Evolutionary conservation across 345 rosid genomes (phyloP).

Genomic region (Luvunga scandens): DNA sequence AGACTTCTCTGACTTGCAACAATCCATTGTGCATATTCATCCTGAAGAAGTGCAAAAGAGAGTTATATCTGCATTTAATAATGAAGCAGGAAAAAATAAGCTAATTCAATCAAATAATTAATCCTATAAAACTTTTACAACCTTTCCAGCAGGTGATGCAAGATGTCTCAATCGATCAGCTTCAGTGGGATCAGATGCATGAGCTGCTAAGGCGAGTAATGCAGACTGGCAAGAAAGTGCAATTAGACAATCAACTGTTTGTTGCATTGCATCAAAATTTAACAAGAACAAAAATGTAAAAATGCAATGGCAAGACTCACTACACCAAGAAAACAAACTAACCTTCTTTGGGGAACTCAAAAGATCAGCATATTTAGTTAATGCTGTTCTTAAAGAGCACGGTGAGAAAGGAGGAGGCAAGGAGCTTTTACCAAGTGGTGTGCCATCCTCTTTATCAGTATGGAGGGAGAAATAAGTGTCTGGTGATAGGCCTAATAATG

Average conservation of each 20-base stretch:
- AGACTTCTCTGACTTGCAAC: slow-evolving; percentile 88
- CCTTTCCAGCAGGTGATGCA: slow-evolving; percentile 97
- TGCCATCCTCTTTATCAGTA: slow-evolving; percentile 84
- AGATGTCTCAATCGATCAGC: slow-evolving; percentile 76
- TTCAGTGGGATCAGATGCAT: slow-evolving; percentile 89
- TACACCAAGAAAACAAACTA: slow-evolving; percentile 18
- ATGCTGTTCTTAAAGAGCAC: slow-evolving; percentile 75
- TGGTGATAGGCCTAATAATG: slow-evolving; percentile 66
- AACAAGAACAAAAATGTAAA: background rate
- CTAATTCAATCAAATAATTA: background rate
- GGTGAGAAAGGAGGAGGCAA: slow-evolving; percentile 91
- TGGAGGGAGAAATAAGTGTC: slow-evolving; percentile 85
- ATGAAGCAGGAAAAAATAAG: background rate
- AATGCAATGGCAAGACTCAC: background rate
- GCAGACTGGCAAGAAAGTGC: slow-evolving; percentile 54
- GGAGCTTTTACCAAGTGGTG: slow-evolving; percentile 72
- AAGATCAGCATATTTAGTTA: slow-evolving; percentile 81
- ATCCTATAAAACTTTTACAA: slow-evolving; percentile 19
- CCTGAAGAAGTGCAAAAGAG: slow-evolving; percentile 39
- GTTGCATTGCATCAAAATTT: background rate
- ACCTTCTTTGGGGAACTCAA: slow-evolving; percentile 94
- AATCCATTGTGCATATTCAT: slow-evolving; percentile 89
- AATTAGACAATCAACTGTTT: slow-evolving; percentile 11
- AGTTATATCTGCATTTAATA: slow-evolving; percentile 2
- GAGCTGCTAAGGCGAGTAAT: slow-evolving; percentile 88